Evolutionary conservation across 805 yeast species (phyloP).

Genomic region (Limtongozyma cylindracea): DNA sequence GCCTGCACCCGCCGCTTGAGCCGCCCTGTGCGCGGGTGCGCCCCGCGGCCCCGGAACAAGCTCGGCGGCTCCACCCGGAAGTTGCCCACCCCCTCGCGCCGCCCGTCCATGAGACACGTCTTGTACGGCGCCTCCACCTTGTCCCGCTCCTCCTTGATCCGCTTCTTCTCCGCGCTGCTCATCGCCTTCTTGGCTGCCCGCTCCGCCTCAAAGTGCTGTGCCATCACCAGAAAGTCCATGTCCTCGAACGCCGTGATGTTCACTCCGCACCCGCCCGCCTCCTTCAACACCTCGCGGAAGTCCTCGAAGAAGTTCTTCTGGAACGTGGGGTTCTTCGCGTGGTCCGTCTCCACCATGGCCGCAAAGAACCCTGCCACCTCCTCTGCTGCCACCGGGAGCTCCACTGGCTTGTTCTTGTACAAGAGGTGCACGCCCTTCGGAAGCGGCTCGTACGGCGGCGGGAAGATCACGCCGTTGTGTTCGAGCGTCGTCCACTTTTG

Average conservation of each 20-base stretch:
- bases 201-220: conserved; percentile 37
- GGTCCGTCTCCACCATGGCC: conserved; percentile 72
- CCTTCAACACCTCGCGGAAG: conserved; percentile 40
- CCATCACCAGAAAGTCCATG: conserved; percentile 62
- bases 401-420: conserved; percentile 57
- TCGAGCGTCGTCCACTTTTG: conserved; percentile 70
- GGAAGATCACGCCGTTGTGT: conserved; percentile 82
- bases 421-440: conserved; percentile 54
- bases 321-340: conserved; percentile 67
- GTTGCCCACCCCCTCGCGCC: conserved; percentile 82
- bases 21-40: conserved; percentile 90
- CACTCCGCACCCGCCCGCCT: conserved; percentile 34
- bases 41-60: conserved; percentile 86
- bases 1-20: conserved; percentile 70
- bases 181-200: conserved; percentile 50
- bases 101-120: conserved; percentile 60
- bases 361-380: conserved; percentile 93
- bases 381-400: conserved; percentile 61
- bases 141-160: conserved; percentile 46
- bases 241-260: conserved; percentile 26
- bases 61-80: conserved; percentile 95
- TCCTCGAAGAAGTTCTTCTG: conserved; percentile 74
- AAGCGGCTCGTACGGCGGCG: conserved; percentile 75
- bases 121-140: conserved; percentile 58
- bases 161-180: conserved; percentile 53